These are phyloP conservation scores for Strobilomyces confusus DNA, from an alignment of 768 basidiomycete genomes.

Conservation along the genomic window DNA sequence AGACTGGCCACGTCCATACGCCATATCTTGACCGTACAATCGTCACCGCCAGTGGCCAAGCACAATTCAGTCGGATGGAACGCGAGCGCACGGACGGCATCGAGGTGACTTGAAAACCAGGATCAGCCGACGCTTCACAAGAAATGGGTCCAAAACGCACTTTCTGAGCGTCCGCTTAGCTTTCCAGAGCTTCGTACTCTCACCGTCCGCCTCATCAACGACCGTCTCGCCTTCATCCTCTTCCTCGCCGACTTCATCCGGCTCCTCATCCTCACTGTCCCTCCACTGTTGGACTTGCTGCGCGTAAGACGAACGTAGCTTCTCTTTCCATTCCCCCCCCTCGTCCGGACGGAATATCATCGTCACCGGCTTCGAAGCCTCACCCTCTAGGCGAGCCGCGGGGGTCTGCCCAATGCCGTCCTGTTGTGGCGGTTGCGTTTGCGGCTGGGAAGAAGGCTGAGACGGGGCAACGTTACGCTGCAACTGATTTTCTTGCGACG, in stretches of 20 bases:
- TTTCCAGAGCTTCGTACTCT: slow-evolving; percentile 77
- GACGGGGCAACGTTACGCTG: slow-evolving; percentile 15
- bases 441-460: slow-evolving; percentile 35
- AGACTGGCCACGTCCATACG: slow-evolving; percentile 74
- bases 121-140: slow-evolving; percentile 4
- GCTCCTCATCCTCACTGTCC: slow-evolving; percentile 54
- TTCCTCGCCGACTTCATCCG: slow-evolving; percentile 66
- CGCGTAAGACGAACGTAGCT: slow-evolving; percentile 61
- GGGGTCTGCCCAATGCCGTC: slow-evolving; percentile 15
- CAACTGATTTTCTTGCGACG: slow-evolving; percentile 30
- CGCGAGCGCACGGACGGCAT: slow-evolving; percentile 84
- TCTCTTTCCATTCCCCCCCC: slow-evolving; percentile 83
- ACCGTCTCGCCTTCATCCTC: slow-evolving; percentile 57
- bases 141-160: slow-evolving; percentile 46
- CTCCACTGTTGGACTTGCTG: slow-evolving; percentile 33
- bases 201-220: slow-evolving; percentile 61
- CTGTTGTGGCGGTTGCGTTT: slow-evolving; percentile 17
- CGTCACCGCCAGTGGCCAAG: slow-evolving; percentile 92
- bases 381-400: slow-evolving; percentile 12
- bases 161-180: slow-evolving; percentile 84
- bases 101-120: slow-evolving; percentile 66
- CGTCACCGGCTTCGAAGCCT: slow-evolving; percentile 38
- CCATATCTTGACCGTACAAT: slow-evolving; percentile 96
- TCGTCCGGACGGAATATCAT: slow-evolving; percentile 88
- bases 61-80: slow-evolving; percentile 86